Conservation (phyloP, 192 early-diverging fungal genomes). For the Gaertneriomyces sp. region DNA sequence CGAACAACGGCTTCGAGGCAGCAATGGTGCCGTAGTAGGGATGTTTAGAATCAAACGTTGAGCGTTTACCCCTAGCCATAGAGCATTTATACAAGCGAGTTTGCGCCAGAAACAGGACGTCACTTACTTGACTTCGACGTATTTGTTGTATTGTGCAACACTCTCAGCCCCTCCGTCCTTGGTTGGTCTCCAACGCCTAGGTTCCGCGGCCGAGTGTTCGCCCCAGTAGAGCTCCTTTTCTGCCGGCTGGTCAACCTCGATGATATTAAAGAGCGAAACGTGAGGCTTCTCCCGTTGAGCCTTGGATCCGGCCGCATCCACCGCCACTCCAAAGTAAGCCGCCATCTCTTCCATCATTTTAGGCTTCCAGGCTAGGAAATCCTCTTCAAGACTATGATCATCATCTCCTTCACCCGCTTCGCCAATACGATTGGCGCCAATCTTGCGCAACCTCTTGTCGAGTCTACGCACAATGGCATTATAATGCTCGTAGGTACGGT, state of each 20-base stretch:
- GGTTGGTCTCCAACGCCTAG: slow-evolving; percentile 39
- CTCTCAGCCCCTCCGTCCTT: slow-evolving; percentile 21
- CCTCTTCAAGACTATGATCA: slow-evolving; percentile 92
- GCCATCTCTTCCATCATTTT: slow-evolving; percentile 74
- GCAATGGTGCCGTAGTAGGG: slow-evolving; percentile 74
- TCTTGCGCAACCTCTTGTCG: slow-evolving; percentile 59
- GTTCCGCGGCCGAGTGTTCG: slow-evolving; percentile 45
- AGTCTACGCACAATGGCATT: slow-evolving; percentile 76
- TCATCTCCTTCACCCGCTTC: slow-evolving; percentile 94
- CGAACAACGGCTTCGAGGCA: slow-evolving; percentile 65
- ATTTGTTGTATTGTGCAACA: neutral
- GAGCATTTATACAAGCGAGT: neutral
- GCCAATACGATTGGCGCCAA: slow-evolving; percentile 75
- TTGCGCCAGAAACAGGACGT: neutral
- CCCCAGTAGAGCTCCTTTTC: slow-evolving; percentile 52
- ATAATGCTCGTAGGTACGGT: slow-evolving; percentile 88
- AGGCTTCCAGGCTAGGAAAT: slow-evolving; percentile 94
- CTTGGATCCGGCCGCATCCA: slow-evolving; percentile 37
- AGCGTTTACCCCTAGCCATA: neutral
- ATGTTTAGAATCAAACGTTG: slow-evolving; percentile 78
- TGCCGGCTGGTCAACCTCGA: slow-evolving; percentile 23
- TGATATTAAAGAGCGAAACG: slow-evolving; percentile 43
- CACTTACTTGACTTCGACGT: neutral
- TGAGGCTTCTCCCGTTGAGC: slow-evolving; percentile 36
- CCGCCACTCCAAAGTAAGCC: slow-evolving; percentile 67